Conservation (phyloP, 2,329 filamentous ascomycete genomes). For the Xylariaceae sp. region DNA sequence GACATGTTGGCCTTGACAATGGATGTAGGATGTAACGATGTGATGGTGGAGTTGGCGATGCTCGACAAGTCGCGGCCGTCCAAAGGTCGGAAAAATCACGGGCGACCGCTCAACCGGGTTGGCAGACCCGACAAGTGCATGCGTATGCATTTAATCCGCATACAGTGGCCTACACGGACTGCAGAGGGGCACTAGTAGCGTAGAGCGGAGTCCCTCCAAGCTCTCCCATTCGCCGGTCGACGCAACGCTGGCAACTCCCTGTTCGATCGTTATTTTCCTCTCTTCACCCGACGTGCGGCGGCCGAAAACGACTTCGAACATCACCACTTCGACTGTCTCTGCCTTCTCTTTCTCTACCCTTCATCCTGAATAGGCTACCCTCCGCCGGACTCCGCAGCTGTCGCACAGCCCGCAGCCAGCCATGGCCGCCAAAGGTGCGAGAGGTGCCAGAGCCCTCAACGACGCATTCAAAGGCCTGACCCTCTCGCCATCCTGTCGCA, state of each 20-base stretch:
- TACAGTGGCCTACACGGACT: too few species aligned
- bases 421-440: slow-evolving; percentile 50
- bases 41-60: neutral
- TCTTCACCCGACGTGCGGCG: too few species aligned
- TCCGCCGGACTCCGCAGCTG: too few species aligned
- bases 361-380: too few species aligned
- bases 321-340: too few species aligned
- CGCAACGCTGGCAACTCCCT: too few species aligned
- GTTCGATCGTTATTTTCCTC: too few species aligned
- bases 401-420: neutral
- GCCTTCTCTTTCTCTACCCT: too few species aligned
- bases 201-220: slow-evolving; percentile 4
- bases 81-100: slow-evolving; percentile 1
- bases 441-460: slow-evolving; percentile 47
- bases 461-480: slow-evolving; percentile 53
- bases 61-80: slow-evolving; percentile 1
- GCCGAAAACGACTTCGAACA: too few species aligned
- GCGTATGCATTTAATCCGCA: too few species aligned
- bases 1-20: slow-evolving; percentile 46
- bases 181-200: too few species aligned
- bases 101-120: slow-evolving; percentile 1
- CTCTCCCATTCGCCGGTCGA: slow-evolving; percentile 11
- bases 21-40: slow-evolving; percentile 1
- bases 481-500: slow-evolving; percentile 24
- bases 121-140: too few species aligned